Conservation (phyloP, 164 flowering plant genomes). For the Hamamelis virginiana region DNA sequence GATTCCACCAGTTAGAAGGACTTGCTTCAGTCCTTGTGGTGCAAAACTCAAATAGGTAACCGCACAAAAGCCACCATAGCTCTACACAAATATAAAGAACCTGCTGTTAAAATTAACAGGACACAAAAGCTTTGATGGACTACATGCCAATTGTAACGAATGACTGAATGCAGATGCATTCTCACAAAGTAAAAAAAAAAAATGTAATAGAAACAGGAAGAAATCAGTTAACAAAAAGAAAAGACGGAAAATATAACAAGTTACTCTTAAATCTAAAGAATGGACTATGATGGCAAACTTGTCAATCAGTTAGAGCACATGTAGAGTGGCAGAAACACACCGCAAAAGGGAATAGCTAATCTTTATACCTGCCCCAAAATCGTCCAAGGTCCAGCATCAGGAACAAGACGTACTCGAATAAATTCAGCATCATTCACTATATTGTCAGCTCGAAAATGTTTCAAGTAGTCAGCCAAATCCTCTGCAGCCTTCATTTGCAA, state of each 20-base stretch:
- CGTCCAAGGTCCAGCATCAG: conserved; percentile 82
- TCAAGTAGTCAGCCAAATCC: conserved; percentile 64
- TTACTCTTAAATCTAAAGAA: background rate
- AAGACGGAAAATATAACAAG: background rate
- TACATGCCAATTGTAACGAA: background rate
- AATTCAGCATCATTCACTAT: conserved; percentile 98
- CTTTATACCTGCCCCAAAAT: conserved; percentile 79
- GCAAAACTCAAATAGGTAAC: conserved; percentile 97
- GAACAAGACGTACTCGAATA: conserved; percentile 74
- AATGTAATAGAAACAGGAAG: no score
- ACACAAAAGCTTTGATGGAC: background rate
- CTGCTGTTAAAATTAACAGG: background rate
- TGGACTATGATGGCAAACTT: background rate
- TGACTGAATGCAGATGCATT: background rate
- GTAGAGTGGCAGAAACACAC: background rate
- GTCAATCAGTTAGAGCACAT: no score
- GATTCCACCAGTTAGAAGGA: conserved; percentile 88
- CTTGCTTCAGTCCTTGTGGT: conserved; percentile 83
- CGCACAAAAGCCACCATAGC: conserved; percentile 95
- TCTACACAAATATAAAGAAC: conserved; percentile 44
- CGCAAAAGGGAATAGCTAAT: background rate
- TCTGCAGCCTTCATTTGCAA: conserved; percentile 64
- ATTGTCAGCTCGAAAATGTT: conserved; percentile 90
- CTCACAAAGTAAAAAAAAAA: background rate
- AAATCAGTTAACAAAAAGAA: no score